Conservation (phyloP, 2,329 filamentous ascomycete genomes). For the Metarhizium brunneum region DNA sequence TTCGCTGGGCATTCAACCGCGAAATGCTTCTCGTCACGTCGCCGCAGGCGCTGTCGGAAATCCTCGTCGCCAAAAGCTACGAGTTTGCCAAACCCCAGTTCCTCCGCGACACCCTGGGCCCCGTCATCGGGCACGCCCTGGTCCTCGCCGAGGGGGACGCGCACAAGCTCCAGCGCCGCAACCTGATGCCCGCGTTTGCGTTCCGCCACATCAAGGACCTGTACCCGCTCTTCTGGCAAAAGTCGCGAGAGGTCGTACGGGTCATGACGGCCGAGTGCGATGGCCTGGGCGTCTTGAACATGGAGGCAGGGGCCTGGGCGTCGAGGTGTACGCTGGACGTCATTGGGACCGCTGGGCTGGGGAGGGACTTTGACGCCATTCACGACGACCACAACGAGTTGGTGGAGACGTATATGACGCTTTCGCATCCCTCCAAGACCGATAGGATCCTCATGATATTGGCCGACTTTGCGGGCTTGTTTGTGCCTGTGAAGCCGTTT, state of each 20-base stretch:
- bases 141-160: too few species aligned
- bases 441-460: too few species aligned
- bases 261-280: too few species aligned
- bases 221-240: conserved; percentile 76
- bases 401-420: too few species aligned
- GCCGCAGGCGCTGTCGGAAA: too few species aligned
- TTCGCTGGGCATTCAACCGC: too few species aligned
- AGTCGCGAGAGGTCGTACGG: conserved; percentile 50
- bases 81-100: too few species aligned
- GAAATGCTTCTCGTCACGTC: too few species aligned
- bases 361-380: conserved; percentile 59
- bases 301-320: conserved; percentile 54
- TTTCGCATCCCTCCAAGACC: too few species aligned
- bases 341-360: conserved; percentile 63
- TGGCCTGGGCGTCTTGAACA: conserved; percentile 27
- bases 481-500: conserved; percentile 56
- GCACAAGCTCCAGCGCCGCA: conserved; percentile 39
- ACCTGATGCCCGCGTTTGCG: conserved; percentile 76
- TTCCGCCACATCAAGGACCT: conserved; percentile 78
- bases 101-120: too few species aligned
- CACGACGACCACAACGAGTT: conserved; percentile 10
- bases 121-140: too few species aligned
- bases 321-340: conserved; percentile 65
- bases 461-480: conserved; percentile 21
- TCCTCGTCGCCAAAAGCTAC: too few species aligned